Percentiles rank a stretch among this genome's conserved stretches.
phyloP scores from a whole-genome alignment of 805 yeast species.

The Lipomyces orientalis region DNA sequence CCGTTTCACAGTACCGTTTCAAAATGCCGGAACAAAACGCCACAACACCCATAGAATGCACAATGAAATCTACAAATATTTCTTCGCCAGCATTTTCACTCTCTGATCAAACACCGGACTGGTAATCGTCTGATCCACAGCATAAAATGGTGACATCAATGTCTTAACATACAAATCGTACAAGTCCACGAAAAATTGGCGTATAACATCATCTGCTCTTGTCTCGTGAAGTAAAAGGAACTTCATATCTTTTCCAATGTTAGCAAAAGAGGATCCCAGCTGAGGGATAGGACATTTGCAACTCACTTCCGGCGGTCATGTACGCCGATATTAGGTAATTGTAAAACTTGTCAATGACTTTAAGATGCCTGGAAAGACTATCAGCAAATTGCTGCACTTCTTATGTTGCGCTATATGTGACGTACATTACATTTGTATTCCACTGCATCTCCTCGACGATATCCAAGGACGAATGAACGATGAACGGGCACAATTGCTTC shows the following conservation, averaged over 20 bases:
- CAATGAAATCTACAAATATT: constrained; percentile 58
- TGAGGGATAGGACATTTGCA: background rate
- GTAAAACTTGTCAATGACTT: constrained; percentile 83
- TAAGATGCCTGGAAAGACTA: constrained; percentile 54
- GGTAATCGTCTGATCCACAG: constrained; percentile 72
- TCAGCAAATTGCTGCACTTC: background rate
- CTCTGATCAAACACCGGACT: constrained; percentile 77
- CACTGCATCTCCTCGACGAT: constrained; percentile 91
- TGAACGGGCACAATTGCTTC: constrained; percentile 82
- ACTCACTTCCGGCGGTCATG: constrained; percentile 75
- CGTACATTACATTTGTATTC: constrained; percentile 60
- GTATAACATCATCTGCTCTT: constrained; percentile 71
- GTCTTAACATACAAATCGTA: constrained; percentile 89
- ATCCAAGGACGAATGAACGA: constrained; percentile 86
- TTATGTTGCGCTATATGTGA: background rate
- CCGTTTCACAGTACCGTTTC: too few species aligned
- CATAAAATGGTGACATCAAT: constrained; percentile 83
- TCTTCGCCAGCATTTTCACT: constrained; percentile 73
- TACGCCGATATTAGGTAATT: constrained; percentile 83
- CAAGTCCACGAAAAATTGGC: constrained; percentile 81
- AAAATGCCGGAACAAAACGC: background rate
- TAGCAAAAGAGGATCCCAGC: background rate
- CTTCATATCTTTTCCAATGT: constrained; percentile 56
- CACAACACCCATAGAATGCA: background rate
- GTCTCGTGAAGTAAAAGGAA: constrained; percentile 72